phyloP scores from a whole-genome alignment of 2,329 filamentous ascomycete species.

The Fusarium cicatricum region DNA sequence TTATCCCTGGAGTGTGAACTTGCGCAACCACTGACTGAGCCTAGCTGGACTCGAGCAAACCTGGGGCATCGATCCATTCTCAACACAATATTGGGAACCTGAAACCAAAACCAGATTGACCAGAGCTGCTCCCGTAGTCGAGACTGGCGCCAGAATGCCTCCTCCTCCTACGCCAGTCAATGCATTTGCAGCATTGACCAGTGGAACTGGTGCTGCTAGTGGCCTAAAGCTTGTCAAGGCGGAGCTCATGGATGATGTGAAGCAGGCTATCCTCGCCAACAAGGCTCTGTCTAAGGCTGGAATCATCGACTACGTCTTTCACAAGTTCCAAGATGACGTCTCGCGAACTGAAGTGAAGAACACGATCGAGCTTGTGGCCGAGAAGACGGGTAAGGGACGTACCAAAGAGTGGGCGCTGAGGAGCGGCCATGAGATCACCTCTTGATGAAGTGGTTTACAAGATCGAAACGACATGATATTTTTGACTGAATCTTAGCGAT shows the following conservation, averaged over 20 bases:
- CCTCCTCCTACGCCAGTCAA: slow-evolving; percentile 47
- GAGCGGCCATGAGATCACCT: slow-evolving; percentile 49
- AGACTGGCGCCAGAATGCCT: slow-evolving; percentile 42
- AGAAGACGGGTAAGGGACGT: slow-evolving; percentile 50
- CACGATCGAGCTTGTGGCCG: slow-evolving; percentile 51
- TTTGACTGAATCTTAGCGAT: slow-evolving; percentile 41
- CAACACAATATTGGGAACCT: slow-evolving; percentile 77
- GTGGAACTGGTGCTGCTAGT: slow-evolving; percentile 20
- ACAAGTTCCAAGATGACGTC: slow-evolving; percentile 49
- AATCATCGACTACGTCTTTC: slow-evolving; percentile 52
- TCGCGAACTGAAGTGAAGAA: slow-evolving; percentile 53
- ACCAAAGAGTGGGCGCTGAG: slow-evolving; percentile 52
- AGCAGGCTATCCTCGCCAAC: slow-evolving; percentile 52
- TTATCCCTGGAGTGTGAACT: neutral
- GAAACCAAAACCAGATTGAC: slow-evolving; percentile 46
- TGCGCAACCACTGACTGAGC: slow-evolving; percentile 25
- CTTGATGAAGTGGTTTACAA: slow-evolving; percentile 39
- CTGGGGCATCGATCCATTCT: slow-evolving; percentile 81
- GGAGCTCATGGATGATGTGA: slow-evolving; percentile 53
- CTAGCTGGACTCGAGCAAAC: slow-evolving; percentile 59
- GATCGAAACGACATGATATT: slow-evolving; percentile 23
- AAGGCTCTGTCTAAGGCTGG: slow-evolving; percentile 52
- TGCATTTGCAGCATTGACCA: slow-evolving; percentile 49
- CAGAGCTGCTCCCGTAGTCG: slow-evolving; percentile 16
- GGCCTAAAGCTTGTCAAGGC: slow-evolving; percentile 47